Evolutionary conservation across 2,329 filamentous ascomycete genomes (phyloP).

Genomic region (Calonectria naviculata): DNA sequence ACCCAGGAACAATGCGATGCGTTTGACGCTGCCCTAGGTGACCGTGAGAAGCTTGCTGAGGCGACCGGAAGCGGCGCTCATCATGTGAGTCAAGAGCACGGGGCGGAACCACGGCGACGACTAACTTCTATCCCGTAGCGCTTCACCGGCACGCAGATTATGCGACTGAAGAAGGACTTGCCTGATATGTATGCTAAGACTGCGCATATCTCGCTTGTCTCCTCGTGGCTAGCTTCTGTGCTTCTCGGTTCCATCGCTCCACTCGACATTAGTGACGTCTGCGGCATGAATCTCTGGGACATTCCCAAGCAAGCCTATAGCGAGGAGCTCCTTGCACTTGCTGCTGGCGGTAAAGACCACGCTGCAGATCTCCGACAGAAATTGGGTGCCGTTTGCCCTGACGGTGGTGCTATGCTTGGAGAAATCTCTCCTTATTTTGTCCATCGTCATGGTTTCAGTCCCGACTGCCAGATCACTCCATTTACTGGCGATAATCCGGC

Average conservation of each 20-base stretch:
- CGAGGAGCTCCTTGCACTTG: conserved; percentile 78
- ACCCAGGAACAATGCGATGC: conserved; percentile 91
- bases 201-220: conserved; percentile 89
- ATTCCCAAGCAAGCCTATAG: conserved; percentile 80
- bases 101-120: neutral
- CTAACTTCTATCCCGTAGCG: conserved; percentile 62
- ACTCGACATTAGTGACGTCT: conserved; percentile 93
- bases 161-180: conserved; percentile 84
- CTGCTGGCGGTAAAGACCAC: conserved; percentile 73
- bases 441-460: conserved; percentile 79
- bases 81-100: conserved; percentile 71
- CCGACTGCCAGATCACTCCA: conserved; percentile 80
- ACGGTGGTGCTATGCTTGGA: conserved; percentile 85
- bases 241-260: conserved; percentile 88
- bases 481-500: conserved; percentile 97
- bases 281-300: conserved; percentile 97
- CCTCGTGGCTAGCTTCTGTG: conserved; percentile 92
- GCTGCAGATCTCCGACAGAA: conserved; percentile 76
- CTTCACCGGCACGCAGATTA: conserved; percentile 97
- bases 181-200: conserved; percentile 86
- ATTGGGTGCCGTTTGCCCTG: conserved; percentile 81
- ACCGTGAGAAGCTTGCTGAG: conserved; percentile 75
- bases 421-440: conserved; percentile 83
- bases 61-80: conserved; percentile 93
- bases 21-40: conserved; percentile 81